phyloP scores from a whole-genome alignment of 106 monocot species.

The Acorus gramineus region DNA sequence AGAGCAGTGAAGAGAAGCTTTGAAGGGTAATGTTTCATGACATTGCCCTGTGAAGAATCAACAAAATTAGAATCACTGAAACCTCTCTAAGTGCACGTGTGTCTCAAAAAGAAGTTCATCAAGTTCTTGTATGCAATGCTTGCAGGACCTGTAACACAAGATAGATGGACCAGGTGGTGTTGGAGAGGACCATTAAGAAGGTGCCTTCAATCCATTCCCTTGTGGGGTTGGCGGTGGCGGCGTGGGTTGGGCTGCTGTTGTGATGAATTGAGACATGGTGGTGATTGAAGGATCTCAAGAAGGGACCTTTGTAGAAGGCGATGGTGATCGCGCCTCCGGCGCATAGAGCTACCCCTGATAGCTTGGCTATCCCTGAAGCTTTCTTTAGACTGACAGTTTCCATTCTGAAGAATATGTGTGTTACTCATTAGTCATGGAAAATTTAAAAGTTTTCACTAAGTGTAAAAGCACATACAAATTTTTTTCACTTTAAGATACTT shows the following conservation, averaged over 20 bases:
- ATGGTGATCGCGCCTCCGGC: constrained; percentile 27
- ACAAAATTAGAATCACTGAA: neutral
- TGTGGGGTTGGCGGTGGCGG: neutral
- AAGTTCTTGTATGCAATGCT: neutral
- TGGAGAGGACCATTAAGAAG: constrained; percentile 19
- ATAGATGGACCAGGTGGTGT: constrained; percentile 15
- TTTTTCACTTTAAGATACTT: too few relatives aligned
- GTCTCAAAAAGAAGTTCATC: too few relatives aligned
- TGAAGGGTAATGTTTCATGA: constrained; percentile 26
- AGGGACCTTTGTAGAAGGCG: constrained; percentile 38
- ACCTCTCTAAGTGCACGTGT: too few relatives aligned
- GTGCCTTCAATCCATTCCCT: constrained; percentile 29
- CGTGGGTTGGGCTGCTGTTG: neutral
- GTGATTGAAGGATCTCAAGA: constrained; percentile 16
- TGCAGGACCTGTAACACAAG: constrained; percentile 8
- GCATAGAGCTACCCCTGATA: constrained; percentile 37
- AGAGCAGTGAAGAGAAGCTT: constrained; percentile 28
- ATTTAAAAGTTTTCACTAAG: too few relatives aligned
- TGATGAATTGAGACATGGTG: constrained; percentile 8
- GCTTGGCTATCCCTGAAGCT: constrained; percentile 29
- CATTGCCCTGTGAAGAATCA: constrained; percentile 9
- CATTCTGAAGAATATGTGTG: constrained; percentile 18
- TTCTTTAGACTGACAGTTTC: constrained; percentile 40
- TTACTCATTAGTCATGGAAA: neutral
- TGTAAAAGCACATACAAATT: neutral